Evolutionary conservation across 1,284 basidiomycete species (phyloP).

Genomic region (Cryptococcus floricola): DNA sequence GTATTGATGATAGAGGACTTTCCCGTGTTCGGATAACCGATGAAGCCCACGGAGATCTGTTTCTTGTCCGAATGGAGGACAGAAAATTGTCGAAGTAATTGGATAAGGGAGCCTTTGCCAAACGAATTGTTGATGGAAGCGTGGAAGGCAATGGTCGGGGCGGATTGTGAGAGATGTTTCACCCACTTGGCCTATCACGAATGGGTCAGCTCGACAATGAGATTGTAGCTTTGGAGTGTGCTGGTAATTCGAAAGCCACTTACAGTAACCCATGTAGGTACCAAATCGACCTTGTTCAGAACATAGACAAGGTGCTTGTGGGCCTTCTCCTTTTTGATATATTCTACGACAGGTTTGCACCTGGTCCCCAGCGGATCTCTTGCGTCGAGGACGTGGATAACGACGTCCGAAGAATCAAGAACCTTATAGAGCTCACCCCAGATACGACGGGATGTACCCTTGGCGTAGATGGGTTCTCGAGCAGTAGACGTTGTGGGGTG

Average conservation of each 20-base stretch:
- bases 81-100: constrained; percentile 93
- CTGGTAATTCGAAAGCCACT: constrained; percentile 46
- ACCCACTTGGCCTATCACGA: constrained; percentile 84
- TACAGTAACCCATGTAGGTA: constrained; percentile 98
- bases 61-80: constrained; percentile 98
- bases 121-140: constrained; percentile 99
- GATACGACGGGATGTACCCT: constrained; percentile 89
- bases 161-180: constrained; percentile 88
- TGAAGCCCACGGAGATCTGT: constrained; percentile 96
- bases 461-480: constrained; percentile 82
- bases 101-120: constrained; percentile 96
- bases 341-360: constrained; percentile 92
- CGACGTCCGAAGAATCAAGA: constrained; percentile 95
- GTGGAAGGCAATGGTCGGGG: constrained; percentile 96
- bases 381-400: constrained; percentile 94
- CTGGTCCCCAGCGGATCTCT: constrained; percentile 95
- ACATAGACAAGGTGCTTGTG: constrained; percentile 97
- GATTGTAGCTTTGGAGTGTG: neutral
- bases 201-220: constrained; percentile 7
- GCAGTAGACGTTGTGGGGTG: constrained; percentile 31
- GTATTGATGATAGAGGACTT: constrained; percentile 99
- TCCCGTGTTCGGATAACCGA: constrained; percentile 98
- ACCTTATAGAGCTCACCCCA: constrained; percentile 99
- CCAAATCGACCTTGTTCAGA: constrained; percentile 97
- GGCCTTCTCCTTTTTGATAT: constrained; percentile 90